Evolutionary conservation across 2,329 filamentous ascomycete species (phyloP), one percentile per base, ranked within the genome.

Genomic region (Claviceps quebecensis): DNA sequence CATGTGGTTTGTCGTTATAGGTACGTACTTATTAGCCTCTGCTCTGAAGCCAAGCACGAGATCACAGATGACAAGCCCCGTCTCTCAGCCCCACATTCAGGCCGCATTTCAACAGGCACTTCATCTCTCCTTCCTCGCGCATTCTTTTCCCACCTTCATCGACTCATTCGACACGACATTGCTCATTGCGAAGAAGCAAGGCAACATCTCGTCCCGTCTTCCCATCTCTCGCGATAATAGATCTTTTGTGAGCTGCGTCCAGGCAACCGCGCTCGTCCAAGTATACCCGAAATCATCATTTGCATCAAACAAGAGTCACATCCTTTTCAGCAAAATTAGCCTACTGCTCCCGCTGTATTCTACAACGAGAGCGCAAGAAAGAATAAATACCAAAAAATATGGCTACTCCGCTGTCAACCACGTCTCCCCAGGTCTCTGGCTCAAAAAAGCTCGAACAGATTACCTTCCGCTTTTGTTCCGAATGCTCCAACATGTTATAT

Each of bases 401-500:
- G 80, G 74, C 80, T 29, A 75, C 78, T 11, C 79, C 79, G 36
- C 71, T 75, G 55, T 75, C 77, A 29, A 75, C 70, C 45, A 64
- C 65, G 50, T 68, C 69, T 36, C 62, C 71, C 56, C 70, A 72
- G 45, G 67, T 61, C 56, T 62, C 64, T 48, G 67, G 63, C 53
- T 72, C 76, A 60, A 76, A 75, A 61, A 73, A 73, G 59, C 72
- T 74, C 57, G 83, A 91, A 70, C 88, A 95, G 68, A 90, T 97
- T 69, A 89, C 87, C 47, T 98, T 97, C 71, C 85, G 87, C 63
- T 98, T 98, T 77, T 98, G 93, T 75, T 89, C 88, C 61, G 93
- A 98, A 77, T 98, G 93, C 73, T 95, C 90, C 61, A 98, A 98
- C 76, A 86, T 98, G 79, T 77, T 98, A 51, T 97, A 97, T 65